Base-by-base conservation (phyloP, 202 grass and related monocot genomes). In the Carex arenaria region DNA sequence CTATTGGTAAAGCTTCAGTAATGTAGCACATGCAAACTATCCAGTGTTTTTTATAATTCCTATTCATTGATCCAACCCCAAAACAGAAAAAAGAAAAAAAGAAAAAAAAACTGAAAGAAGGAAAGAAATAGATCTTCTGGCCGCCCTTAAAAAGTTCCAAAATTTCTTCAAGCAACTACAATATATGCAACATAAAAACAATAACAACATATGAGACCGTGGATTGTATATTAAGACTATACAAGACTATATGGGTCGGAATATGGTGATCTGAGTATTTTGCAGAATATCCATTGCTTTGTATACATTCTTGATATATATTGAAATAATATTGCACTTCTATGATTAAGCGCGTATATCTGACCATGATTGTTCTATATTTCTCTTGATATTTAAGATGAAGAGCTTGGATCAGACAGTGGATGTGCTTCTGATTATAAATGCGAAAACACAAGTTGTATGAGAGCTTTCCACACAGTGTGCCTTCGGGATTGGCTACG, bases 401-500 rank as follows among this genome's bases (percentile, higher is more conserved):
- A 94, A n/a, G 94, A 97, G 75, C 84, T 94, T 3, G 90, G 87
- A 47, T 59, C 71, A 76, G 57, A 91, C 26, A 97, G 92, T 19
- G 92, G 94, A 36, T 51, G 84, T 30, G 82, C 83, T 1, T 85
- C 92, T 1, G 83, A 94, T 62, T 97, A 97, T 91, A 91, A 72
- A 4, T 94, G 94, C 4, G 87, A 94, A 62, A 97, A 94, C 67
- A 5, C 80, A 7, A 94, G 78, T 89, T 97, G 92, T 36, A 88
- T 84, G 57, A 84, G 87, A 84, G 84, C 87, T 51, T 97, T 97
- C 81, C 95, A 94, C 45, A 87, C 85, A 0, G 64, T 94, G 26
- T 97, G 92, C 82, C 83, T 97, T 22, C 84, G 85, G 36, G 95
- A 97, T 59, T 97, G 95, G 92, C 51, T 97, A 64, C 80, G 86